These are phyloP conservation scores for Amanita fuliginea DNA, from an alignment of 768 basidiomycete genomes.

Conservation along the genomic window DNA sequence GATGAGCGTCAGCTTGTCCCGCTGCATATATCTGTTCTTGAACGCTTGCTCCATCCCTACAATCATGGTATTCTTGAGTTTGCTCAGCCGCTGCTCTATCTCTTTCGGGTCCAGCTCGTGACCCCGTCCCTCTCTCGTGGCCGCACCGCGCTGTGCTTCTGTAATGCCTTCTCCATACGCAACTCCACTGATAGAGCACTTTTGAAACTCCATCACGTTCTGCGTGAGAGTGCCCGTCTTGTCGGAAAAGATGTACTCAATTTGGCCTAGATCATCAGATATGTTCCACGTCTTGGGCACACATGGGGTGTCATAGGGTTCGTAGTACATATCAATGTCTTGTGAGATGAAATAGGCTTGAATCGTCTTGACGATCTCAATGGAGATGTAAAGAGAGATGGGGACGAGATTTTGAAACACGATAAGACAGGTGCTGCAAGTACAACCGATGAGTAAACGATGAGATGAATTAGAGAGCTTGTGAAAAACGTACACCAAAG, in stretches of 20 bases:
- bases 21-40: slow-evolving; percentile 80
- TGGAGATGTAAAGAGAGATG: slow-evolving; percentile 92
- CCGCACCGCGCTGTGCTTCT: slow-evolving; percentile 90
- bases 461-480: neutral
- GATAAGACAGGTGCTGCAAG: slow-evolving; percentile 74
- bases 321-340: slow-evolving; percentile 95
- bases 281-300: slow-evolving; percentile 98
- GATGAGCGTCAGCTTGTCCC: slow-evolving; percentile 77
- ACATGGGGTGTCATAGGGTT: slow-evolving; percentile 75
- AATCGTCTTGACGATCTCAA: slow-evolving; percentile 96
- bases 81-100: slow-evolving; percentile 51
- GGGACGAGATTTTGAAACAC: slow-evolving; percentile 98
- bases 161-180: slow-evolving; percentile 91
- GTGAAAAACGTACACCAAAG: slow-evolving; percentile 74
- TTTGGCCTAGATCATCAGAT: slow-evolving; percentile 96
- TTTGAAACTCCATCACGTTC: slow-evolving; percentile 98
- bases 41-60: slow-evolving; percentile 62
- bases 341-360: slow-evolving; percentile 96
- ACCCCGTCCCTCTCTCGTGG: slow-evolving; percentile 65
- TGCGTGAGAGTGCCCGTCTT: slow-evolving; percentile 97
- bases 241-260: slow-evolving; percentile 86
- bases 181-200: slow-evolving; percentile 78
- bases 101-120: slow-evolving; percentile 61
- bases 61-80: slow-evolving; percentile 70
- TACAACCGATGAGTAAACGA: slow-evolving; percentile 6